phyloP scores from a whole-genome alignment of 169 alveolate species.

The Eimeria maxima region DNA sequence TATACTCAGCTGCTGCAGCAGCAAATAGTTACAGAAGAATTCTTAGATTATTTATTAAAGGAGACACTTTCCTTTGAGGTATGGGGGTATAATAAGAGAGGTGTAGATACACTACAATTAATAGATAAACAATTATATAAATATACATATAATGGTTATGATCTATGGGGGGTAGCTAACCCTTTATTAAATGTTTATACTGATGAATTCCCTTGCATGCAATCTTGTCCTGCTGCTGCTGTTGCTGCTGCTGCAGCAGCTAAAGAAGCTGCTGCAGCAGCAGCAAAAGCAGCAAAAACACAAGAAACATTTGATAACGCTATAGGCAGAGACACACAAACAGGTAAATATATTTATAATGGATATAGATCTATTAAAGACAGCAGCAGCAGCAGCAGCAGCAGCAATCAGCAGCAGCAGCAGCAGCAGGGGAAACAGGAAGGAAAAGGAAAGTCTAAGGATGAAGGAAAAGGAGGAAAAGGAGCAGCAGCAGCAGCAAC shows the following conservation, averaged over 20 bases:
- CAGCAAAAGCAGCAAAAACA: conserved; percentile 25
- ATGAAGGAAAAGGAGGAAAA: not conserved
- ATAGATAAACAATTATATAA: too few species aligned
- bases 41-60: conserved; percentile 27
- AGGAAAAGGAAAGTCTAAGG: not conserved
- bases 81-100: conserved; percentile 22
- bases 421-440: conserved; percentile 6
- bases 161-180: not conserved
- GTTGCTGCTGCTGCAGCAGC: not conserved
- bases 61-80: conserved; percentile 70
- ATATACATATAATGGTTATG: conserved; percentile 29
- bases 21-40: conserved; percentile 17
- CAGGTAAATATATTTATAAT: conserved; percentile 12
- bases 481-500: not conserved
- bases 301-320: not conserved
- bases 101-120: not conserved
- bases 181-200: not conserved
- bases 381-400: conserved; percentile 41
- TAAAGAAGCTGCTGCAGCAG: conserved; percentile 30
- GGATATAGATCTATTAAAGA: not conserved
- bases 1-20: conserved; percentile 20
- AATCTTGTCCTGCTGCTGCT: not conserved
- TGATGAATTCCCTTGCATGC: conserved; percentile 16
- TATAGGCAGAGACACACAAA: not conserved
- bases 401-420: conserved; percentile 51